These are phyloP conservation scores for Colletotrichum godetiae DNA, from an alignment of 2,329 filamentous ascomycete species.

Conservation along the genomic window DNA sequence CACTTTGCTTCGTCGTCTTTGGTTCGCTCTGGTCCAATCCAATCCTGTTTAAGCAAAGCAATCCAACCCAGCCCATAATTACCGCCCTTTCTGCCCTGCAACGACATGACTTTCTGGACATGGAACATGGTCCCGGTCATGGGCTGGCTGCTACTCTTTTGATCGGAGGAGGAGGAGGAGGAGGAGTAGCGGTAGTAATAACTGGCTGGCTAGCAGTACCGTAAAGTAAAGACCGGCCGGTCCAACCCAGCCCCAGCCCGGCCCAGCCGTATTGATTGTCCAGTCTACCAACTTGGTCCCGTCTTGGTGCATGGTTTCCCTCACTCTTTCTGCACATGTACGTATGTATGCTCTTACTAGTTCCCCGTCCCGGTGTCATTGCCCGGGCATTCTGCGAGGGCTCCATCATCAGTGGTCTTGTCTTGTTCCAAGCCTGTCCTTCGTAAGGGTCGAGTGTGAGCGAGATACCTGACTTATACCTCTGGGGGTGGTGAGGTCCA, in stretches of 20 bases:
- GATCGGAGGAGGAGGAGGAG: neutral
- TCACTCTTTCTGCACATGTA: conserved; percentile 6
- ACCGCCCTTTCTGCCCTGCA: conserved; percentile 5
- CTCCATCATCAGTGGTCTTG: neutral
- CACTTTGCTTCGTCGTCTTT: conserved; percentile 21
- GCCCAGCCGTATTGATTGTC: neutral
- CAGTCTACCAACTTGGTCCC: conserved; percentile 9
- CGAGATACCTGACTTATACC: neutral
- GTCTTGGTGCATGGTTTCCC: conserved; percentile 5
- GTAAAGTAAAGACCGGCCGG: conserved; percentile 1
- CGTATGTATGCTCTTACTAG: conserved; percentile 1
- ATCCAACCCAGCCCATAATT: conserved; percentile 1
- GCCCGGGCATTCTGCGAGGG: neutral
- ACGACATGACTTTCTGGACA: conserved; percentile 1
- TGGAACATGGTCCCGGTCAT: conserved; percentile 19
- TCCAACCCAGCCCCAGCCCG: neutral
- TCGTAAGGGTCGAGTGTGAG: conserved; percentile 2
- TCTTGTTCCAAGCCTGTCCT: conserved; percentile 4
- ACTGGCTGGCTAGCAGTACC: conserved; percentile 4
- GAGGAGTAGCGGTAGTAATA: neutral
- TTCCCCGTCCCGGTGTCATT: neutral
- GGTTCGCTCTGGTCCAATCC: conserved; percentile 1
- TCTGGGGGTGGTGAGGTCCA: conserved; percentile 4
- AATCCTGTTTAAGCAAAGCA: neutral
- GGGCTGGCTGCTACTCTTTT: neutral